Evolutionary conservation across 306 rosid species (phyloP).

Genomic region (Vicia villosa): DNA sequence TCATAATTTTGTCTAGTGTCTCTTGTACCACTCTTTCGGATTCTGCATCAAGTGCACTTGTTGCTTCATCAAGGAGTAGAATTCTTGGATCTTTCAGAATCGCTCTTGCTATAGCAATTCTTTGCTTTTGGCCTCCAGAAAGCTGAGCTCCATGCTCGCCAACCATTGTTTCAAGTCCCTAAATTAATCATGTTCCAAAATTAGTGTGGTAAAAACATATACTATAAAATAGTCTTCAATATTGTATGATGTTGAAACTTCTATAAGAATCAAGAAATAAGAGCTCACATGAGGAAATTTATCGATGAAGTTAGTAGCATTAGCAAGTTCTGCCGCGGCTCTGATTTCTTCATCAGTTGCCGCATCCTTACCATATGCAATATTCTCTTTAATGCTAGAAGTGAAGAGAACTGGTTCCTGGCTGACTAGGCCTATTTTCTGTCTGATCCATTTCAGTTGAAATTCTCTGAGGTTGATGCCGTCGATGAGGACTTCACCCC

Average conservation of each 20-base stretch:
- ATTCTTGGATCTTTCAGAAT: constrained; percentile 67
- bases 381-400: constrained; percentile 74
- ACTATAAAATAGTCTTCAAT: background rate
- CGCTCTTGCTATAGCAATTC: constrained; percentile 69
- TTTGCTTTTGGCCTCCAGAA: constrained; percentile 70
- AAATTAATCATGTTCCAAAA: background rate
- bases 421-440: constrained; percentile 77
- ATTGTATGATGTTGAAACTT: background rate
- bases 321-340: constrained; percentile 76
- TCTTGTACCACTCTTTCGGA: constrained; percentile 66
- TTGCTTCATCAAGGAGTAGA: constrained; percentile 67
- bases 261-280: background rate
- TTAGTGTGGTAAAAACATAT: background rate
- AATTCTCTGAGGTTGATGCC: constrained; percentile 65
- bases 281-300: constrained; percentile 63
- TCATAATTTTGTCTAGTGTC: constrained; percentile 63
- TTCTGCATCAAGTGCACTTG: constrained; percentile 67
- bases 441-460: constrained; percentile 79
- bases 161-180: constrained; percentile 67
- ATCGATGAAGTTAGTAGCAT: constrained; percentile 72
- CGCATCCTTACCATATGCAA: constrained; percentile 71
- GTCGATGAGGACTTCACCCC: constrained; percentile 76
- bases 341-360: constrained; percentile 71
- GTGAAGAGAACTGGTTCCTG: constrained; percentile 80
- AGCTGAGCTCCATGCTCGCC: constrained; percentile 84